Conservation (phyloP, 768 basidiomycete species). For the Cystobasidium tubakii region DNA sequence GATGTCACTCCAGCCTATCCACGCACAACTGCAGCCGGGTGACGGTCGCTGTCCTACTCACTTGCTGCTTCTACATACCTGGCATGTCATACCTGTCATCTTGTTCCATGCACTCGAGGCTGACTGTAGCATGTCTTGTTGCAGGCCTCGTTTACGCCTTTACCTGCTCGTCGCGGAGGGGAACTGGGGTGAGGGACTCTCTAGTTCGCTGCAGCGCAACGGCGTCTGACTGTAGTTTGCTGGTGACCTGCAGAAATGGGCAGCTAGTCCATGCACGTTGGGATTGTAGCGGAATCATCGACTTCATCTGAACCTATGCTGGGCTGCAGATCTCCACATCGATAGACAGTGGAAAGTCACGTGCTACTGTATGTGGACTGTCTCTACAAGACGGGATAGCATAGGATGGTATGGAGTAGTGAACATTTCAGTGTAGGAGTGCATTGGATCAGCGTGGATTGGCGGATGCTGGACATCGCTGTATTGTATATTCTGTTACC, state of each 20-base stretch:
- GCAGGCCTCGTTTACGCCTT: constrained; percentile 16
- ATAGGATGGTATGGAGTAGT: too few species aligned
- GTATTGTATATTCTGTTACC: too few species aligned
- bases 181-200: background rate
- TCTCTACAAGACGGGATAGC: too few species aligned
- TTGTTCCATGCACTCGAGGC: too few species aligned
- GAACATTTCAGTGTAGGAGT: too few species aligned
- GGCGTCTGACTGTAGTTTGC: background rate
- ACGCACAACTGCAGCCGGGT: background rate
- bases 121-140: background rate
- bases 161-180: background rate
- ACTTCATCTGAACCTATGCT: too few species aligned
- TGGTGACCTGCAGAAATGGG: background rate
- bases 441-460: too few species aligned
- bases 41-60: constrained; percentile 1
- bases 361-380: background rate
- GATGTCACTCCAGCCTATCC: constrained; percentile 2
- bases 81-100: background rate
- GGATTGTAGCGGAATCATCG: background rate
- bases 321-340: too few species aligned
- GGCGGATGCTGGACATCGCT: too few species aligned
- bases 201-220: background rate
- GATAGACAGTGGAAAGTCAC: too few species aligned
- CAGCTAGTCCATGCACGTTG: background rate
- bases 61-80: constrained; percentile 11